phyloP scores from a whole-genome alignment of 805 yeast species.

The Yamadazyma endophytica region DNA sequence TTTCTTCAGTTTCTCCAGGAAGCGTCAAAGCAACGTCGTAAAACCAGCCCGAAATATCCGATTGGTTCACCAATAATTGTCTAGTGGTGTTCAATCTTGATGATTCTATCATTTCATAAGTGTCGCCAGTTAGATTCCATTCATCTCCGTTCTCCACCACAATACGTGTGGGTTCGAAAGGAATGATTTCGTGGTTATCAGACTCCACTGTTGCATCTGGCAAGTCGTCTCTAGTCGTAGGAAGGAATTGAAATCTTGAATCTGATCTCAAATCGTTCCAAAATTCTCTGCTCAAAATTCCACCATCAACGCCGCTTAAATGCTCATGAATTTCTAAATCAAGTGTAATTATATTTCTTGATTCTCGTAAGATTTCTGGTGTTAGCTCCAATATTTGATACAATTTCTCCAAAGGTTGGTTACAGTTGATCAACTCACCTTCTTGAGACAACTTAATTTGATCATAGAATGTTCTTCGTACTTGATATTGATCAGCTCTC shows the following conservation, averaged over 20 bases:
- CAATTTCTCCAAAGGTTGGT: constrained; percentile 5
- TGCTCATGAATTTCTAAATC: constrained; percentile 13
- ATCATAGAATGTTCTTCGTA: constrained; percentile 22
- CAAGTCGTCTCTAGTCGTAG: constrained; percentile 8
- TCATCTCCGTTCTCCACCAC: constrained; percentile 16
- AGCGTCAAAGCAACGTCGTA: constrained; percentile 20
- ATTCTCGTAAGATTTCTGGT: constrained; percentile 6
- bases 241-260: constrained; percentile 19
- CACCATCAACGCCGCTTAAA: constrained; percentile 18
- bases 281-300: constrained; percentile 22
- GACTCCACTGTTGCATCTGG: constrained; percentile 1
- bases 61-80: constrained; percentile 23
- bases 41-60: constrained; percentile 18
- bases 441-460: constrained; percentile 16
- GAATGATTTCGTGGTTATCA: constrained; percentile 3
- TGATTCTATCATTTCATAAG: constrained; percentile 18
- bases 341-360: constrained; percentile 10
- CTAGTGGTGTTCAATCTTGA: constrained; percentile 3
- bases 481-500: constrained; percentile 17
- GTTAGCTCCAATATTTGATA: constrained; percentile 10
- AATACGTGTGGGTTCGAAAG: constrained; percentile 18
- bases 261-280: constrained; percentile 18
- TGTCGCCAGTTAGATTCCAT: constrained; percentile 22
- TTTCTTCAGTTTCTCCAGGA: constrained; percentile 7
- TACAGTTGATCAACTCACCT: constrained; percentile 3